phyloP scores from a whole-genome alignment of 805 yeast species.

The Barnettozyma salicaria region DNA sequence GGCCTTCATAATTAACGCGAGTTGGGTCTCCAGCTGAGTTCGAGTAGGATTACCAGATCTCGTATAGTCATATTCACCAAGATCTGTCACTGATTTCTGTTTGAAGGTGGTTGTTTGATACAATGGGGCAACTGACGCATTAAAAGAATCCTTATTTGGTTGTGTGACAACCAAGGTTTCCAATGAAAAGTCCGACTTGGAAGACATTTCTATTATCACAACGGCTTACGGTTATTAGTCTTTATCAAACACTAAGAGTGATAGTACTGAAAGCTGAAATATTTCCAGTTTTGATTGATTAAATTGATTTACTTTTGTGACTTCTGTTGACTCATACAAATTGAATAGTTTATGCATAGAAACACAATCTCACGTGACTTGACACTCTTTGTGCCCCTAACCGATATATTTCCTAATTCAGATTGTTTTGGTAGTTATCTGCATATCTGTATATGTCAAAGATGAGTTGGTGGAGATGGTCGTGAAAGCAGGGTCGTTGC shows the following conservation, averaged over 20 bases:
- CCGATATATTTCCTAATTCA: no score
- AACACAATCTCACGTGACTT: constrained; percentile 6
- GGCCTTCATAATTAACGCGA: constrained; percentile 77
- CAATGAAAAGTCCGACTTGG: constrained; percentile 11
- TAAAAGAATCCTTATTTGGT: constrained; percentile 55
- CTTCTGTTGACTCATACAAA: constrained; percentile 5
- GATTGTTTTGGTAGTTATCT: no score
- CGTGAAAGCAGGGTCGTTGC: no score
- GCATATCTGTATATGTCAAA: no score
- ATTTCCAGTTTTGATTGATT: no score
- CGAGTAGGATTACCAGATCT: constrained; percentile 94
- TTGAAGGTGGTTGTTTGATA: constrained; percentile 95
- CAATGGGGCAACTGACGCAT: constrained; percentile 80
- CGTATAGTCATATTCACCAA: constrained; percentile 83
- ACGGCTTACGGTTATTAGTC: no score
- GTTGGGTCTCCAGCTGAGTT: constrained; percentile 67
- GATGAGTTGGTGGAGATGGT: no score
- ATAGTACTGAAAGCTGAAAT: no score
- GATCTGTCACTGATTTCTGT: constrained; percentile 60
- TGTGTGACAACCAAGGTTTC: constrained; percentile 15
- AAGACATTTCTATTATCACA: no score
- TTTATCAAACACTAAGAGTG: not conserved
- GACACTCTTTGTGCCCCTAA: constrained; percentile 1
- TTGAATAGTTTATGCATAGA: not conserved
- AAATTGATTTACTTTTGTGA: no score